Evolutionary conservation across 345 rosid genomes (phyloP).

Genomic region (Lepidium aucheri): DNA sequence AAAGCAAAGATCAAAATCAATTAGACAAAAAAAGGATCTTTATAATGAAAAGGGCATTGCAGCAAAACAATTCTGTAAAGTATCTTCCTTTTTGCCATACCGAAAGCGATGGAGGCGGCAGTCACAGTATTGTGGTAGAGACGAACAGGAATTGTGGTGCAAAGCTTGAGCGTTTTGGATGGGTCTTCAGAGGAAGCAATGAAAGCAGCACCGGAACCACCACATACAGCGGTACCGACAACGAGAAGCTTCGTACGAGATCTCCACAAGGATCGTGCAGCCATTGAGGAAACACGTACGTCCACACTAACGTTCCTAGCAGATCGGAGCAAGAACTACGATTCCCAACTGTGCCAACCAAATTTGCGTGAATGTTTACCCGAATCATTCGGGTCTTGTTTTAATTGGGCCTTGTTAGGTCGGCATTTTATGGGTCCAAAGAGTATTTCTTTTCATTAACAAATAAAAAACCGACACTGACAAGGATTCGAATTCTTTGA

Average conservation of each 20-base stretch:
- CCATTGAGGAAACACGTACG: slow-evolving; percentile 33
- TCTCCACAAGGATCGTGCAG: slow-evolving; percentile 65
- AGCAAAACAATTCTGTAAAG: not conserved
- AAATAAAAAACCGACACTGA: too few relatives aligned
- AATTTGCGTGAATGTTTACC: too few relatives aligned
- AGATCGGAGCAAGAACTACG: slow-evolving; percentile 8
- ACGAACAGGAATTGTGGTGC: slow-evolving; percentile 71
- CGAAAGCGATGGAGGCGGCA: slow-evolving; percentile 81
- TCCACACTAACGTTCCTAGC: not conserved
- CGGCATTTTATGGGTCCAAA: too few relatives aligned
- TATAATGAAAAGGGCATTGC: not conserved
- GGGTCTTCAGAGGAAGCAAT: slow-evolving; percentile 72
- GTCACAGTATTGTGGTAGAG: slow-evolving; percentile 61
- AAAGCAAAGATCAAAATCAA: not conserved
- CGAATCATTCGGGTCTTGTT: too few relatives aligned
- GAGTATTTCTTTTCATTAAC: too few relatives aligned
- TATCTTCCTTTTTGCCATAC: slow-evolving; percentile 25
- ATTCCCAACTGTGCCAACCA: too few relatives aligned
- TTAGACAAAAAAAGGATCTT: not conserved
- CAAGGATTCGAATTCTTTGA: not conserved
- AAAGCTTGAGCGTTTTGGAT: slow-evolving; percentile 54
- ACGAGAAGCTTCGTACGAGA: slow-evolving; percentile 46
- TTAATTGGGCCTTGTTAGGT: too few relatives aligned
- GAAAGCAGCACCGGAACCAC: slow-evolving; percentile 57
- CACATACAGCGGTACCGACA: slow-evolving; percentile 48